A percentile compares a stretch with the other conserved stretches of the same genome.
Evolutionary conservation across 768 basidiomycete species (phyloP).

Genomic region (Wakefieldia striispora): DNA sequence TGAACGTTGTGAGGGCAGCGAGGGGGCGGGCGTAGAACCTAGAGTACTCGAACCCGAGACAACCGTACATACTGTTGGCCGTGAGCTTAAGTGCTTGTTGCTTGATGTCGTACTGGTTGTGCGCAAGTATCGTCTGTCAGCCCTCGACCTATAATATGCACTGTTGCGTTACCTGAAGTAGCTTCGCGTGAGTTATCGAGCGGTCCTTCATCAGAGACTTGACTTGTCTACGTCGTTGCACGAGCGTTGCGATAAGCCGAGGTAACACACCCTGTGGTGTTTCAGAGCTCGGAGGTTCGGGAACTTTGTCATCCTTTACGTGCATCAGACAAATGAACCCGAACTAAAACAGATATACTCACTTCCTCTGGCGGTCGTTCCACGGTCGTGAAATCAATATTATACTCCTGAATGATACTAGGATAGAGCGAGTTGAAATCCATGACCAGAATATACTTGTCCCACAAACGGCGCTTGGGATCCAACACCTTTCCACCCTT

Average conservation of each 20-base stretch:
- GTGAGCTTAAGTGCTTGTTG: conserved; percentile 97
- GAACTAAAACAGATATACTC: conserved; percentile 14
- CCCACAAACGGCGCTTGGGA: conserved; percentile 94
- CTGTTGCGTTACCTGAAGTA: conserved; percentile 67
- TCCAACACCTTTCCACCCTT: conserved; percentile 98
- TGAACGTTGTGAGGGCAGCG: conserved; percentile 97
- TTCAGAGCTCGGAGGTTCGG: conserved; percentile 77
- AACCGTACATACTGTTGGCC: conserved; percentile 99
- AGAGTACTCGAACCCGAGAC: conserved; percentile 96
- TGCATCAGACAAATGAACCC: not conserved
- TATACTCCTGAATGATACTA: conserved; percentile 99
- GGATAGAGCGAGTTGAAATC: conserved; percentile 99
- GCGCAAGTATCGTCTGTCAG: conserved; percentile 2
- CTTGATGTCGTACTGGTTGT: conserved; percentile 85
- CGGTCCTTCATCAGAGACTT: conserved; percentile 95
- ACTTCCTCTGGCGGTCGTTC: conserved; percentile 65
- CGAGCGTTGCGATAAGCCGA: conserved; percentile 94
- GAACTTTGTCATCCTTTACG: conserved; percentile 69
- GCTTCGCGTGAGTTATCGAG: conserved; percentile 63
- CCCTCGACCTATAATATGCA: not conserved
- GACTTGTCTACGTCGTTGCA: conserved; percentile 84
- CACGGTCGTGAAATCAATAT: conserved; percentile 98
- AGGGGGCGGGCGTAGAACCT: conserved; percentile 95
- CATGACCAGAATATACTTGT: conserved; percentile 97
- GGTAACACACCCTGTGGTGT: conserved; percentile 88